Conservation (phyloP, 371 early-diverging fungal species). For the Mucor plumbeus region DNA sequence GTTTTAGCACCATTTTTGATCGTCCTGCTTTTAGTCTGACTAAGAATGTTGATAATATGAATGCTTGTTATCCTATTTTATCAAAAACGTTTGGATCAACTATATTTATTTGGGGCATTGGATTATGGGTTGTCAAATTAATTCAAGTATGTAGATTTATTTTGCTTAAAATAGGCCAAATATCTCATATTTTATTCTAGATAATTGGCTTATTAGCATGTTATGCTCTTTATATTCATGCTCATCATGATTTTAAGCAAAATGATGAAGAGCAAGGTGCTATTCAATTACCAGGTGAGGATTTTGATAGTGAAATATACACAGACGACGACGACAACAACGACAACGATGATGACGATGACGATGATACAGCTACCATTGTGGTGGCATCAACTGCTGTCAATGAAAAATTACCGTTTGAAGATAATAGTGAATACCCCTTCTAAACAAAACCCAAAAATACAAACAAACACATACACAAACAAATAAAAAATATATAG, state of each 20-base stretch:
- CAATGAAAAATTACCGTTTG: not conserved
- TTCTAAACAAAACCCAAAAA: not conserved
- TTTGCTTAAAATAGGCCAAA: not conserved
- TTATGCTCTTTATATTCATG: conserved; percentile 11
- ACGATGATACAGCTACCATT: not conserved
- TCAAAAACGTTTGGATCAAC: conserved; percentile 9
- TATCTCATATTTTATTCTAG: not conserved
- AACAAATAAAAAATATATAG: not conserved
- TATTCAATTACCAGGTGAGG: not conserved
- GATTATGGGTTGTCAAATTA: conserved; percentile 15
- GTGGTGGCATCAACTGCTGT: not conserved
- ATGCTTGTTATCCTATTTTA: conserved; percentile 15
- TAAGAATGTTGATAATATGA: not conserved
- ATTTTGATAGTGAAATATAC: not conserved
- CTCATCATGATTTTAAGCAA: not conserved
- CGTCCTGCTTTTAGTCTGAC: not conserved
- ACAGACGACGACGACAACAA: not conserved
- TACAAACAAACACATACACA: not conserved
- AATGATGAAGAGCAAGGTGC: not conserved
- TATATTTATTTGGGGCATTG: conserved; percentile 16
- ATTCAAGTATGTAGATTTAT: conserved; percentile 10
- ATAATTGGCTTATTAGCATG: conserved; percentile 13
- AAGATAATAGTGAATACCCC: not conserved
- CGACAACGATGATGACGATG: not conserved
- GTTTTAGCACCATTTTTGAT: conserved; percentile 2